Evolutionary conservation across 2,329 filamentous ascomycete genomes (phyloP).

Genomic region (Blastomyces silverae): DNA sequence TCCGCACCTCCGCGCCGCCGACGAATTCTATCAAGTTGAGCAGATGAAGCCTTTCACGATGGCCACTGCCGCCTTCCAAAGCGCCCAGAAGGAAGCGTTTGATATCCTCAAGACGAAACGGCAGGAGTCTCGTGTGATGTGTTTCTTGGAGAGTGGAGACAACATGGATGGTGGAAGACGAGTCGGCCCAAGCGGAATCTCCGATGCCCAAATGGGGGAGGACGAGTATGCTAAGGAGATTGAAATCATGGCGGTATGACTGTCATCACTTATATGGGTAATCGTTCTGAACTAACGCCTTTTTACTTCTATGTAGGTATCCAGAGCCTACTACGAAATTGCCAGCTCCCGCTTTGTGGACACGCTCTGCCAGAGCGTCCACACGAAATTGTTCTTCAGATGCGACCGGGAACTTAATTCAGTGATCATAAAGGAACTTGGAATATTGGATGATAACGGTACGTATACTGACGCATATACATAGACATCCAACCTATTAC

Average conservation of each 20-base stretch:
- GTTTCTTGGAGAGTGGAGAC: slow-evolving; percentile 22
- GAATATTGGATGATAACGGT: slow-evolving; percentile 32
- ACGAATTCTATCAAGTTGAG: slow-evolving; percentile 50
- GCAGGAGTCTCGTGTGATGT: slow-evolving; percentile 18
- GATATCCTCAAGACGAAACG: slow-evolving; percentile 22
- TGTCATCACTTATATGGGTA: not conserved
- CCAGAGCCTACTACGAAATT: slow-evolving; percentile 37
- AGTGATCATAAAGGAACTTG: slow-evolving; percentile 28
- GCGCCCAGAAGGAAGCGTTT: slow-evolving; percentile 20
- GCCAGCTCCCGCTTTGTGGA: slow-evolving; percentile 37
- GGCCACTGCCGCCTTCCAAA: slow-evolving; percentile 26
- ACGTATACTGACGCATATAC: slow-evolving; percentile 14
- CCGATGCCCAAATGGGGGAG: slow-evolving; percentile 26
- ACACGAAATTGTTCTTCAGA: slow-evolving; percentile 33
- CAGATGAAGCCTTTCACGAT: slow-evolving; percentile 53
- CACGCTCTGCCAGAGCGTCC: slow-evolving; percentile 34
- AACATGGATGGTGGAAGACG: slow-evolving; percentile 17
- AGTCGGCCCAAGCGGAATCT: slow-evolving; percentile 26
- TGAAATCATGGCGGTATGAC: slow-evolving; percentile 38
- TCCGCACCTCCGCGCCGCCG: slow-evolving; percentile 41
- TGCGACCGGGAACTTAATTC: slow-evolving; percentile 31
- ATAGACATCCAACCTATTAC: not conserved
- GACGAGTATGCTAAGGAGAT: slow-evolving; percentile 36
- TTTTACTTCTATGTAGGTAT: slow-evolving; percentile 24
- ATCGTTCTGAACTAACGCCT: slow-evolving; percentile 14